Evolutionary conservation across 2,329 filamentous ascomycete genomes (phyloP).

Genomic region (Coleophoma crateriformis): DNA sequence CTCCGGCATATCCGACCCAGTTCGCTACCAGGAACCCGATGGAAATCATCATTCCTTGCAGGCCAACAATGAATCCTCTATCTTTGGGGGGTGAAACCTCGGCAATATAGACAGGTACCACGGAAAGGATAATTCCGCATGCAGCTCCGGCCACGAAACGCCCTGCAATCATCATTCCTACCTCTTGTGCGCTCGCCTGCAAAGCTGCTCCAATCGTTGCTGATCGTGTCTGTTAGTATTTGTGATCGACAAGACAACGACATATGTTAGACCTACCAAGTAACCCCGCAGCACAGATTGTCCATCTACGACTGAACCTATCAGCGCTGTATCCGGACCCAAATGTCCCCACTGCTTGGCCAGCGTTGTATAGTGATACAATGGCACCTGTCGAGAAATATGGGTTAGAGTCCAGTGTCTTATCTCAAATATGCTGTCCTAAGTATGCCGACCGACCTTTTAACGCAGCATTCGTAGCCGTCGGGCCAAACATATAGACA

Average conservation of each 20-base stretch:
- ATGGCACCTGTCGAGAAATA: constrained; percentile 17
- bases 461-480: constrained; percentile 19
- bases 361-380: constrained; percentile 28
- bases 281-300: constrained; percentile 24
- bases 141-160: constrained; percentile 16
- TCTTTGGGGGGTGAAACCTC: constrained; percentile 22
- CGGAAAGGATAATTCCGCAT: constrained; percentile 5
- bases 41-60: constrained; percentile 29
- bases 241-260: too few relatives aligned
- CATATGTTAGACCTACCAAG: constrained; percentile 4
- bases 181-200: constrained; percentile 16
- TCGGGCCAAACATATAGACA: constrained; percentile 25
- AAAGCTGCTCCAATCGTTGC: constrained; percentile 15
- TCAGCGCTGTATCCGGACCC: constrained; percentile 28
- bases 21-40: constrained; percentile 31
- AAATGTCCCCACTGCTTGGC: constrained; percentile 24
- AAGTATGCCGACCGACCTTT: constrained; percentile 6
- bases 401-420: too few relatives aligned
- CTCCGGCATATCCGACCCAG: constrained; percentile 34
- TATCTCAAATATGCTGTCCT: too few relatives aligned
- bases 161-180: constrained; percentile 21
- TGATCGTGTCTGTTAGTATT: not conserved
- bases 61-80: constrained; percentile 22
- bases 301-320: constrained; percentile 29
- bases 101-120: constrained; percentile 4